These are phyloP conservation scores for Talinum fruticosum DNA, from an alignment of 148 eudicot genomes.

Conservation along the genomic window DNA sequence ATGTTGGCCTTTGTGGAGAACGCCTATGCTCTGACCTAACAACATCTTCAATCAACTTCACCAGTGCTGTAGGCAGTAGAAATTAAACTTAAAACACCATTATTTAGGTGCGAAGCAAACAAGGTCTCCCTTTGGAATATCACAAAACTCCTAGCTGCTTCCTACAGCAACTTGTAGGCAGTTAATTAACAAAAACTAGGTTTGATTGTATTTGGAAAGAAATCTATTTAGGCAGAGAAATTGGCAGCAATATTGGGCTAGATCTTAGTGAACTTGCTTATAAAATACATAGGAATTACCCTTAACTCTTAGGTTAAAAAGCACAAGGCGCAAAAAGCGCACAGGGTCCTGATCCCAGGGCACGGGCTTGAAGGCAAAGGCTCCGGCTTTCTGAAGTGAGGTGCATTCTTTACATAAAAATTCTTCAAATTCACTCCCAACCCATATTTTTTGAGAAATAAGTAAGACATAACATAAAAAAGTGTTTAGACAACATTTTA, in stretches of 20 bases:
- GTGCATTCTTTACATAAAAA: no score
- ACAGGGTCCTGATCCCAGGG: no score
- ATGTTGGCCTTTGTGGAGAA: slow-evolving; percentile 63
- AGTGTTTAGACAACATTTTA: no score
- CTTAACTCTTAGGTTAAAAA: no score
- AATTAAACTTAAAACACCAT: background rate
- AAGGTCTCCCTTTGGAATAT: background rate
- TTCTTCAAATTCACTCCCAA: no score
- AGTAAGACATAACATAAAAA: no score
- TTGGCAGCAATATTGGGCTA: background rate
- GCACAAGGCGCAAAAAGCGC: no score
- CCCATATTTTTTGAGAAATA: no score
- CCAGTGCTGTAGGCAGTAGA: slow-evolving; percentile 41
- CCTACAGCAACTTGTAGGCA: background rate
- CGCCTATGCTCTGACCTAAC: slow-evolving; percentile 43
- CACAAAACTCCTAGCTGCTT: background rate
- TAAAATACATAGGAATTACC: background rate
- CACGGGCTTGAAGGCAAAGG: no score
- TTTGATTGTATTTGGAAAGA: background rate
- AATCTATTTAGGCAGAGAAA: background rate
- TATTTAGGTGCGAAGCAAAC: background rate
- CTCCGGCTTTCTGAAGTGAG: no score
- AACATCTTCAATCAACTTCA: slow-evolving; percentile 49
- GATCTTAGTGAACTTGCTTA: background rate
- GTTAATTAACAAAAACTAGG: background rate